Evolutionary conservation across 106 monocot genomes (phyloP).

Genomic region (Platanthera zijinensis): DNA sequence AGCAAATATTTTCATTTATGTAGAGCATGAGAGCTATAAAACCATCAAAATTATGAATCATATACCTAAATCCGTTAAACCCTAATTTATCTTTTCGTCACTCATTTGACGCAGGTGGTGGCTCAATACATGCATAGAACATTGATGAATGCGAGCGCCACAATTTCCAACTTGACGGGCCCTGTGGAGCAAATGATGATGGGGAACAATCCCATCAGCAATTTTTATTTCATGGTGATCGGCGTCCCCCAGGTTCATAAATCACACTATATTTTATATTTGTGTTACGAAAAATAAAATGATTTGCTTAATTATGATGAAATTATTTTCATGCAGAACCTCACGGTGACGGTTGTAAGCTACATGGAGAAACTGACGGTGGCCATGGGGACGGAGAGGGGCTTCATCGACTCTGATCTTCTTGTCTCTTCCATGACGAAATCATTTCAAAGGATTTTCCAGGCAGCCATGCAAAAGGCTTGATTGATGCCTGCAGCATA

Average conservation of each 20-base stretch:
- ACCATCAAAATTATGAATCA: too few species aligned
- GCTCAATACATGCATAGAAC: slow-evolving; percentile 49
- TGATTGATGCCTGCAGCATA: neutral
- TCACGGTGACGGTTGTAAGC: slow-evolving; percentile 51
- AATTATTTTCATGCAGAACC: slow-evolving; percentile 30
- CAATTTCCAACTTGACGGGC: slow-evolving; percentile 59
- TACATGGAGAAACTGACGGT: slow-evolving; percentile 73
- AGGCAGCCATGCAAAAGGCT: slow-evolving; percentile 21
- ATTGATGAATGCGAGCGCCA: slow-evolving; percentile 56
- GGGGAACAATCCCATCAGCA: slow-evolving; percentile 36
- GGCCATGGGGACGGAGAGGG: slow-evolving; percentile 57
- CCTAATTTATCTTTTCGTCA: too few species aligned
- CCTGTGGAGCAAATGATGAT: slow-evolving; percentile 55
- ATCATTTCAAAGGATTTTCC: slow-evolving; percentile 46
- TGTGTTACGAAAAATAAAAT: neutral
- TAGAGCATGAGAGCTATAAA: too few species aligned
- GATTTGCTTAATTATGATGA: neutral
- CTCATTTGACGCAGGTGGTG: slow-evolving; percentile 20
- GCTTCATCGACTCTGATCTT: slow-evolving; percentile 46
- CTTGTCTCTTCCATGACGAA: slow-evolving; percentile 44
- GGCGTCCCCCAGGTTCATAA: slow-evolving; percentile 58
- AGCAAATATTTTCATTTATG: too few species aligned
- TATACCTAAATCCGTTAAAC: too few species aligned
- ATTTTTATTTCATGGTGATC: slow-evolving; percentile 63
- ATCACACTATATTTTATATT: neutral